Evolutionary conservation across 371 early-diverging fungal genomes (phyloP), one percentile per base, ranked within the genome.

Genomic region (Batrachochytrium dendrobatidis): DNA sequence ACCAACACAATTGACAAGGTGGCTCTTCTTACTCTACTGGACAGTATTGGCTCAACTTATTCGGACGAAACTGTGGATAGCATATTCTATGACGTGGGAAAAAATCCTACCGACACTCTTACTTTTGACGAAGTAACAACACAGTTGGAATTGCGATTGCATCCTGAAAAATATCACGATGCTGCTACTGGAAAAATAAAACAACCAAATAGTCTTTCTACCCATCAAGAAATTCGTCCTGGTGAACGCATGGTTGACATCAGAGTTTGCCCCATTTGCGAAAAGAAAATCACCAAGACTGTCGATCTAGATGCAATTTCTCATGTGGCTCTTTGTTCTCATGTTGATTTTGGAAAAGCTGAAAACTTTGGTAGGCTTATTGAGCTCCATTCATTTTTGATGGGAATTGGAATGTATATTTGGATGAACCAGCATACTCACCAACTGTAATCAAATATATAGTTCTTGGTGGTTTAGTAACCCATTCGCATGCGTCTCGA

Each of bases 261-360:
- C 15, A 65, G 67, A 18, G 71, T 78, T 34, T 91, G 90, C 54
- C 89, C 88, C 26, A 84, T 87, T 49, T 91, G 90, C 64, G 81
- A 77, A 33, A 75, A 83, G 26, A 73, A 81, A 51, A 72, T 86
- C 8, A 67, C 73, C 1, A 70, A 73, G 34, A 76, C 75, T 43
- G 75, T 74, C 0, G 88, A 87, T 55, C 77, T 88, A 66, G 88
- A 89, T 60, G 83, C 85, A 12, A 78, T 90, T 17, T 86, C 87
- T 0, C 92, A 91, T 61, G 81, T 90, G 31, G 88, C 90, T 0
- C 80, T 85, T 0, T 85, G 88, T 67, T 77, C 81, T 53, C 80
- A 81, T 5, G 76, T 80, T 32, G 85, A 84, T 60, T 81, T 82
- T 61, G 79, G 75, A 8, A 81, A 81, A 1, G 74, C 84, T 1